A percentile compares a stretch with the other conserved stretches of the same genome.
Evolutionary conservation across 345 rosid genomes (phyloP).

Genomic region (Salix viminalis): DNA sequence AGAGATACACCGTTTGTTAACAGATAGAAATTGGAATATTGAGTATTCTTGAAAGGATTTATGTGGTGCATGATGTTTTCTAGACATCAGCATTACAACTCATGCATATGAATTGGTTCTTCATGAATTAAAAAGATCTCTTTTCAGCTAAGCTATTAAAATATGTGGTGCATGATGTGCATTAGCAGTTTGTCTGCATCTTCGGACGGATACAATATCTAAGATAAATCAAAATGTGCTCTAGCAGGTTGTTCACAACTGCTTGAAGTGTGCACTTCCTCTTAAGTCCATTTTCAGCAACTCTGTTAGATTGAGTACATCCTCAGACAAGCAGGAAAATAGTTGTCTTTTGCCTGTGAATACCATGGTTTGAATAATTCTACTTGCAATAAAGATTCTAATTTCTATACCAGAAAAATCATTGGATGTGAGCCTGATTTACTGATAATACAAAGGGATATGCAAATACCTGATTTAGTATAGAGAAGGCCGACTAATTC

Average conservation of each 20-base stretch:
- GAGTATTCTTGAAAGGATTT: background rate
- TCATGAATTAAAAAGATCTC: background rate
- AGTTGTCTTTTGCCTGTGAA: too few species aligned
- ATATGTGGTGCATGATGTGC: background rate
- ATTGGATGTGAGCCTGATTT: background rate
- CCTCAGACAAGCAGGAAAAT: too few species aligned
- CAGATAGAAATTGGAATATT: background rate
- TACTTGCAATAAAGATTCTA: background rate
- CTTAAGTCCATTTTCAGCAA: background rate
- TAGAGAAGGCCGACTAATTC: constrained; percentile 39
- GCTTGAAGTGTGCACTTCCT: background rate
- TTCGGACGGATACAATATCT: too few species aligned
- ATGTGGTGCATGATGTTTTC: background rate
- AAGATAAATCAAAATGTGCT: too few species aligned
- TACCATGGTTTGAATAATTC: background rate
- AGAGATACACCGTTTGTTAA: background rate
- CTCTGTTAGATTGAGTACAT: background rate
- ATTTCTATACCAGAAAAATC: background rate
- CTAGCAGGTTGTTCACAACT: background rate
- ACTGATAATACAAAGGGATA: background rate
- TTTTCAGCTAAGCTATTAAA: background rate
- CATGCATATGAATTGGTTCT: background rate
- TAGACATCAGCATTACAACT: background rate
- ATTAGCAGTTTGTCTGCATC: too few species aligned
- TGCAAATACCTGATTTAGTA: constrained; percentile 17